Percentiles rank a stretch among this genome's conserved stretches.
Conservation (phyloP, 345 rosid genomes). For the Lepidium sativum region DNA sequence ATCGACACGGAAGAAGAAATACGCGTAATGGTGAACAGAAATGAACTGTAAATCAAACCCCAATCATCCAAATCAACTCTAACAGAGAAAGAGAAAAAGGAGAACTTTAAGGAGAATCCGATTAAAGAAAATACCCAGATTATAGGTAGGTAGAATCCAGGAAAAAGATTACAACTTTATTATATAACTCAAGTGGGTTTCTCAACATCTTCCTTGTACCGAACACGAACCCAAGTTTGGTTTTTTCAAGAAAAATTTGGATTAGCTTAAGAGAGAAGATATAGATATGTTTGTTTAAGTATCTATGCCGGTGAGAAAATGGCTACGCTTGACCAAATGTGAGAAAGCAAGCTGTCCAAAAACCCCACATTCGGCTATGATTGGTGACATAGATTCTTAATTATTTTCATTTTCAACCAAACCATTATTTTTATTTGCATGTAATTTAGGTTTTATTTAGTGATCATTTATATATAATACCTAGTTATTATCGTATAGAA, state of each 20-base stretch:
- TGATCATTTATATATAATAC: neutral
- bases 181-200: constrained; percentile 24
- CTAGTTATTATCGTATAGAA: neutral
- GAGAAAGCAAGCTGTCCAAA: constrained; percentile 28
- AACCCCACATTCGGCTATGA: constrained; percentile 26
- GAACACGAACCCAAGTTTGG: constrained; percentile 1
- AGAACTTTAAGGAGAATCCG: neutral
- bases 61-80: constrained; percentile 19
- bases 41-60: constrained; percentile 46
- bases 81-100: neutral
- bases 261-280: constrained; percentile 3
- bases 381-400: neutral
- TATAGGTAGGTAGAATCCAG: constrained; percentile 4
- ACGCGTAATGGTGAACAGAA: constrained; percentile 54
- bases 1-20: constrained; percentile 16
- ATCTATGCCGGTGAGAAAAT: constrained; percentile 17
- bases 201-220: constrained; percentile 12
- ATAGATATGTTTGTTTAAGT: constrained; percentile 11
- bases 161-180: neutral
- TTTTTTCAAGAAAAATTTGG: neutral
- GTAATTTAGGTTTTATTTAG: neutral
- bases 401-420: neutral
- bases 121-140: neutral
- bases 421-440: neutral
- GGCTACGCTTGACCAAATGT: constrained; percentile 31